Percentiles rank a stretch among this genome's conserved stretches.
Evolutionary conservation across 169 alveolate species (phyloP).

Genomic region (Plasmodium gaboni): DNA sequence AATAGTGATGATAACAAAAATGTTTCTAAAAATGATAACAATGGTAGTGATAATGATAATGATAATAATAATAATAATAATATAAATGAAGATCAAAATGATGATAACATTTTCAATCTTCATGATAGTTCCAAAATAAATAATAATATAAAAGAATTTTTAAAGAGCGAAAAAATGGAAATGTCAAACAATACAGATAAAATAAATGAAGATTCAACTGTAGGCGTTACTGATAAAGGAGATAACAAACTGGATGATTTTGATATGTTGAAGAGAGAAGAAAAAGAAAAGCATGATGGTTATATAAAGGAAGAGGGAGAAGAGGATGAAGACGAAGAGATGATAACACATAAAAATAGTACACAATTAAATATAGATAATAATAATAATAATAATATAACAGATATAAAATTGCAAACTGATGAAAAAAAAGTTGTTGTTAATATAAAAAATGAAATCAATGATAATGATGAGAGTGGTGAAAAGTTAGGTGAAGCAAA

Average conservation of each 20-base stretch:
- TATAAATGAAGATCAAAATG: constrained; percentile 28
- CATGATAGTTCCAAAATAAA: constrained; percentile 45
- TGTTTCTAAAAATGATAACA: neutral
- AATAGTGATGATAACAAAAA: neutral
- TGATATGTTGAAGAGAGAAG: constrained; percentile 29
- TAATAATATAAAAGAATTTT: constrained; percentile 60
- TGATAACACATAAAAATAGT: neutral
- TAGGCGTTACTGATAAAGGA: constrained; percentile 61
- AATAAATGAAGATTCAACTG: constrained; percentile 27
- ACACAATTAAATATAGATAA: neutral
- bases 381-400: constrained; percentile 14
- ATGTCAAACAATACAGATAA: constrained; percentile 11
- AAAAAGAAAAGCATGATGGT: neutral
- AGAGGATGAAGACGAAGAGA: constrained; percentile 14
- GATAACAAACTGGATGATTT: constrained; percentile 3
- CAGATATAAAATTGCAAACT: neutral
- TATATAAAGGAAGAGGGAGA: constrained; percentile 10
- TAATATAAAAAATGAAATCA: constrained; percentile 1
- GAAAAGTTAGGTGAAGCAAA: constrained; percentile 16
- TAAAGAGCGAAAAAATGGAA: constrained; percentile 38
- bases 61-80: neutral
- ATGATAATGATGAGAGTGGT: neutral
- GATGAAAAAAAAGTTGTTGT: constrained; percentile 5
- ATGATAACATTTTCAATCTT: constrained; percentile 20
- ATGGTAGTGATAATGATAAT: neutral